These are phyloP conservation scores for Lyophyllum atratum DNA, from an alignment of 768 basidiomycete genomes.

Conservation along the genomic window DNA sequence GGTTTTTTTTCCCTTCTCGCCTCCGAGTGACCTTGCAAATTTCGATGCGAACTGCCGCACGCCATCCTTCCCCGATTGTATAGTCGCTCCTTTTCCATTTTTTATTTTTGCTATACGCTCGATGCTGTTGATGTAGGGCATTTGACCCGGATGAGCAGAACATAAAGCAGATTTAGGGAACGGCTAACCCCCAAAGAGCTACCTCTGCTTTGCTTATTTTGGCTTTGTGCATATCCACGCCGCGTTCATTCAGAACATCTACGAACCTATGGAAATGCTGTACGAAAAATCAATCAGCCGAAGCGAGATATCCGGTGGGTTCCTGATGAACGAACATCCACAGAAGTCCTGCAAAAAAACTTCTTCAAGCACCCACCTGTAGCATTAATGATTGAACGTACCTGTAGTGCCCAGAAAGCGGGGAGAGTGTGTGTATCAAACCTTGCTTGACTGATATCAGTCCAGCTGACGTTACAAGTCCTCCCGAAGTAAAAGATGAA, in stretches of 20 bases:
- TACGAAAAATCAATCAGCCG: not conserved
- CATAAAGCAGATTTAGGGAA: not conserved
- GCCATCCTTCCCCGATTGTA: conserved; percentile 34
- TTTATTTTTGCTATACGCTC: conserved; percentile 47
- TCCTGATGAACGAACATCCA: conserved; percentile 39
- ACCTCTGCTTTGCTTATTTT: conserved; percentile 62
- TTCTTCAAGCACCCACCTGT: no score
- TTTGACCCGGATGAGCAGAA: not conserved
- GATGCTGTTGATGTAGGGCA: conserved; percentile 32
- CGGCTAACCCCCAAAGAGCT: conserved; percentile 51
- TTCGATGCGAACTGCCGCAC: conserved; percentile 27
- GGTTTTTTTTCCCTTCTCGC: not conserved
- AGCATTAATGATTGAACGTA: no score
- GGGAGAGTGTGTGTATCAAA: conserved; percentile 58
- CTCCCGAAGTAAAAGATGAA: conserved; percentile 60
- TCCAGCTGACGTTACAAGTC: conserved; percentile 65
- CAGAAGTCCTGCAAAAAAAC: conserved; percentile 43
- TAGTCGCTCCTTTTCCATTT: conserved; percentile 35
- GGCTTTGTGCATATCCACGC: conserved; percentile 61
- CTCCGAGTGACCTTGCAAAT: conserved; percentile 13
- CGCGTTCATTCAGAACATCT: conserved; percentile 48
- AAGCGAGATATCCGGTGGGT: not conserved
- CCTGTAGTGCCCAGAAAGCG: conserved; percentile 70
- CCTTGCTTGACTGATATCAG: conserved; percentile 67
- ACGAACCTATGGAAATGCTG: conserved; percentile 66